A percentile compares a stretch with the other conserved stretches of the same genome.
Conservation (phyloP, 805 yeast genomes). For the Zygosaccharomyces gambellarensis region DNA sequence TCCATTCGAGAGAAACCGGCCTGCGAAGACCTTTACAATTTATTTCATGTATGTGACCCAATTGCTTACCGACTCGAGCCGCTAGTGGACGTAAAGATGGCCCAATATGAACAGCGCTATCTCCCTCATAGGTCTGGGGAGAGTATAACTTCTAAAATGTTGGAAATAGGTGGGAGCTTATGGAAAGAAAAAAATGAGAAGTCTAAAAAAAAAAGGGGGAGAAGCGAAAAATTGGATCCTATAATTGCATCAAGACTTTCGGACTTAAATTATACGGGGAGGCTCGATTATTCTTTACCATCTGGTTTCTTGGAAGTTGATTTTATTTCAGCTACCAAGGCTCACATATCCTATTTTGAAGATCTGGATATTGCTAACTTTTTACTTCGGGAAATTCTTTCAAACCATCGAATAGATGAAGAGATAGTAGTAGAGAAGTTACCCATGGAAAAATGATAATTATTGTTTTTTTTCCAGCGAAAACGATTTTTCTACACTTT, state of each 20-base stretch:
- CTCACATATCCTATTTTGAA: slow-evolving; percentile 86
- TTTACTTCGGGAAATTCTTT: slow-evolving; percentile 52
- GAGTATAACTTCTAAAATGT: slow-evolving; percentile 28
- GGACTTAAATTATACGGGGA: slow-evolving; percentile 60
- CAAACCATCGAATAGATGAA: neutral
- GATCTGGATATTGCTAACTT: slow-evolving; percentile 81
- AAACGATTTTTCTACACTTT: neutral
- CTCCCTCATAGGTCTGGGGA: slow-evolving; percentile 28
- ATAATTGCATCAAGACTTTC: slow-evolving; percentile 38
- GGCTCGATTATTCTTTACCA: slow-evolving; percentile 77
- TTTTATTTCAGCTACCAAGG: slow-evolving; percentile 72
- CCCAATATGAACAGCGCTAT: slow-evolving; percentile 23
- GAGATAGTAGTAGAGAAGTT: neutral
- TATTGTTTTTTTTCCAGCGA: neutral
- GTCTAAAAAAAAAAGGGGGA: slow-evolving; percentile 10
- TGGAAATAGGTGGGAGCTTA: slow-evolving; percentile 25
- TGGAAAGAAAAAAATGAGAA: slow-evolving; percentile 13
- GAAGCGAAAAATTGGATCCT: slow-evolving; percentile 24
- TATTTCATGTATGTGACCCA: slow-evolving; percentile 90
- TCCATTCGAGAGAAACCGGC: slow-evolving; percentile 40
- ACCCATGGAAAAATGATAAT: neutral
- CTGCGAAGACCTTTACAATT: slow-evolving; percentile 66
- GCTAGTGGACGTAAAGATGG: slow-evolving; percentile 40
- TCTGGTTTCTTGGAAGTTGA: slow-evolving; percentile 78
- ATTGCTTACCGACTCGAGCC: slow-evolving; percentile 90